Base-by-base conservation (phyloP, 2,329 filamentous ascomycete species). In the Epichloe sylvatica region DNA sequence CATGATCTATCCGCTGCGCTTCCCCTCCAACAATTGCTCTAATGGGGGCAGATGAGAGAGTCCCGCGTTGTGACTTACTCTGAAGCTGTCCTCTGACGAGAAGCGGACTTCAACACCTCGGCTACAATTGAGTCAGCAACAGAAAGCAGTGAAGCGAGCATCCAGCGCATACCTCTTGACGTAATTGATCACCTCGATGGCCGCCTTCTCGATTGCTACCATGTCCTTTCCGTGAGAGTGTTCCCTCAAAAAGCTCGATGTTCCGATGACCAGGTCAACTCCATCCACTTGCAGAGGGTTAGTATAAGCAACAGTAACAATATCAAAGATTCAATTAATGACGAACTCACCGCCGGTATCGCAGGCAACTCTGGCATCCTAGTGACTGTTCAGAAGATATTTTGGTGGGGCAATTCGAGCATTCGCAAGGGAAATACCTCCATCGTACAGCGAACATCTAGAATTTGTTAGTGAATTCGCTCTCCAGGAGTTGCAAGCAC, bases 201-300 rank as follows among this genome's bases (percentile, higher is more conserved):
- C 87, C 34, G 82, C 78, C 70, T 87, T 84, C 70, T 74, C 56
- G 52, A 67, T 89, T 64, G 84, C 85, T 57, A 79, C 81, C 81
- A 94, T 90, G 62, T 89, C 84, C 77, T 94, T 94, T 65, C 88
- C 87, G 67, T 92, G 87, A 51, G 81, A 86, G 73, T 92, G 84
- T 67, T 94, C 83, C 65, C 85, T 81, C 48, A 94, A 78, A 86
- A 86, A 86, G 48, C 80, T 83, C 35, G 84, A 90, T 25, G 87
- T 92, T 54, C 86, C 86, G 64, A 94, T 94, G 49, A 49, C 54
- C 8, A 55, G 13, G 39, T 56, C 54, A 6, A 53, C 38, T 19
- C 54, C 53, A 12, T 89, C 83, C 52, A 91, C 85, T 46, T 30
- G 15, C 5, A 33, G 30, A 38, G n/a, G 15, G 45, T 46, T n/a